phyloP scores from a whole-genome alignment of 176 grass and related monocot genomes.

The Carex myosuroides region DNA sequence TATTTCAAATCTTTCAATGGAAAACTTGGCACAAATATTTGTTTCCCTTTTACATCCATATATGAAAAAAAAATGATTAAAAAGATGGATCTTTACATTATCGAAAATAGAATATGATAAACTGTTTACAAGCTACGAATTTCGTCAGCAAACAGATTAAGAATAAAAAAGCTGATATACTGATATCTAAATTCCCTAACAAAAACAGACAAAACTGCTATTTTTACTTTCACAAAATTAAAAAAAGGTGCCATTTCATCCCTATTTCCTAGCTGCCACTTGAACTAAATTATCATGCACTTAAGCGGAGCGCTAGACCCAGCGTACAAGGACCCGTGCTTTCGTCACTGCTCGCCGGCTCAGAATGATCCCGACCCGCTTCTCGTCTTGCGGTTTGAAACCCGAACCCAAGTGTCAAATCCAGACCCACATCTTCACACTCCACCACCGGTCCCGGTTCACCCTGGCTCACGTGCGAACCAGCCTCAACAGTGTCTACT shows the following conservation, averaged over 20 bases:
- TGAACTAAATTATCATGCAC: neutral
- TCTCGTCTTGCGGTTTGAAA: neutral
- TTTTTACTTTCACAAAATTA: neutral
- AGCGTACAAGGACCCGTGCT: neutral
- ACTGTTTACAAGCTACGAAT: neutral
- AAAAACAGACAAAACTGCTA: constrained; percentile 3
- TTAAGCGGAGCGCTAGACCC: neutral
- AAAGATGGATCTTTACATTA: constrained; percentile 2
- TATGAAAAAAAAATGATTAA: neutral
- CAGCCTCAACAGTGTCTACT: neutral
- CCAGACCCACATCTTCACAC: neutral
- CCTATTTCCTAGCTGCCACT: neutral
- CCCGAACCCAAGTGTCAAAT: constrained; percentile 10
- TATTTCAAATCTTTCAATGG: neutral
- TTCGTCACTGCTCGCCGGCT: neutral
- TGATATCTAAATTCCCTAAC: neutral
- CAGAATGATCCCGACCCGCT: neutral
- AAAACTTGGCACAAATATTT: neutral
- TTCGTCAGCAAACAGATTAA: neutral
- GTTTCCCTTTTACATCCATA: neutral
- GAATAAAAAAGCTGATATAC: neutral
- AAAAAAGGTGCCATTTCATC: neutral
- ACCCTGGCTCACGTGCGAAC: neutral
- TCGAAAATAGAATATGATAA: neutral
- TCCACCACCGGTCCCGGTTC: neutral